A percentile compares a stretch with the other conserved stretches of the same genome.
Conservation (phyloP, 192 early-diverging fungal genomes). For the Cladochytrium replicatum region DNA sequence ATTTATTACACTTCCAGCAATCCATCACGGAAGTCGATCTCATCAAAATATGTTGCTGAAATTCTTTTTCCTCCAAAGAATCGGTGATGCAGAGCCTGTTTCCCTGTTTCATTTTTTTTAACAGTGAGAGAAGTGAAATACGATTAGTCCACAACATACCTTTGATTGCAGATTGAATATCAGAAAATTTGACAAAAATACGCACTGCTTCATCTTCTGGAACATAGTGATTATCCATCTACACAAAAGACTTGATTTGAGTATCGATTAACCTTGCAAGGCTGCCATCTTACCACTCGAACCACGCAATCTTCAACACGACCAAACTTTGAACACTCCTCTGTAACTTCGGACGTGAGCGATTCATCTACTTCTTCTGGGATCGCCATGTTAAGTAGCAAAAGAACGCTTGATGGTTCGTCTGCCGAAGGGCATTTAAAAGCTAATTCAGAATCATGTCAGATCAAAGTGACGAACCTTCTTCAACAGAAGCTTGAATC, state of each 20-base stretch:
- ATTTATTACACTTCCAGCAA: no score
- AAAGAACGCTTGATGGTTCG: slow-evolving; percentile 30
- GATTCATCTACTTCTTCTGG: slow-evolving; percentile 67
- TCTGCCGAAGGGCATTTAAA: slow-evolving; percentile 7
- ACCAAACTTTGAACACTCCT: slow-evolving; percentile 70
- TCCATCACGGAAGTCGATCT: no score
- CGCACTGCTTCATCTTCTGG: slow-evolving; percentile 59
- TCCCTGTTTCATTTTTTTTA: slow-evolving; percentile 25
- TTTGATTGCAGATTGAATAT: slow-evolving; percentile 32
- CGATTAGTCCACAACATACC: slow-evolving; percentile 12
- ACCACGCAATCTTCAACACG: slow-evolving; percentile 57
- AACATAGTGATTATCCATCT: slow-evolving; percentile 34
- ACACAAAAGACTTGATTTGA: neutral
- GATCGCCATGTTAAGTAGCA: slow-evolving; percentile 69
- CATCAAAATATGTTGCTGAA: slow-evolving; percentile 50
- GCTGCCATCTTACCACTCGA: slow-evolving; percentile 39
- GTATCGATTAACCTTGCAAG: neutral
- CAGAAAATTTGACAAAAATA: slow-evolving; percentile 67
- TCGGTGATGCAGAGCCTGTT: slow-evolving; percentile 53
- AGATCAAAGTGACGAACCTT: slow-evolving; percentile 7
- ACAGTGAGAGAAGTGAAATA: slow-evolving; percentile 10
- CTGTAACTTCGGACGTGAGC: slow-evolving; percentile 63
- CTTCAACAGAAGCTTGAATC: neutral
- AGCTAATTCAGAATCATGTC: slow-evolving; percentile 26
- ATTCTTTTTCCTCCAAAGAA: slow-evolving; percentile 69